Percentiles rank a stretch among this genome's conserved stretches.
These are phyloP conservation scores for Skeletonema potamos DNA, from an alignment of 108 stramenopile genomes.

Conservation along the genomic window DNA sequence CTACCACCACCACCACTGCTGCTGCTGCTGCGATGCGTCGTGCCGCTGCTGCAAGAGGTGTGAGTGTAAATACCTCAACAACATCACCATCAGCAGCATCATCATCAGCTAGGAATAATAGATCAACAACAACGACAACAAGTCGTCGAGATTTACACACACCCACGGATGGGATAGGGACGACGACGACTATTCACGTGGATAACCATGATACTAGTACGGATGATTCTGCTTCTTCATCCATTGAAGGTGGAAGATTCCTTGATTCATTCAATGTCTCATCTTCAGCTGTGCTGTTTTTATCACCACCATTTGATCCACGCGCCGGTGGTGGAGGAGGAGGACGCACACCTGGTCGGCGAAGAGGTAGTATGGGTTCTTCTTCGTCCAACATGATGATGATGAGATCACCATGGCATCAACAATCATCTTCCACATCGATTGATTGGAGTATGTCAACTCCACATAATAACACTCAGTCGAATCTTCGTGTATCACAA, in stretches of 20 bases:
- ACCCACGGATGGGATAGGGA: neutral
- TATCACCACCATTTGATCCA: slow-evolving; percentile 24
- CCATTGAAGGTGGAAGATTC: neutral
- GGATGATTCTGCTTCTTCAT: neutral
- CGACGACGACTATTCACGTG: neutral
- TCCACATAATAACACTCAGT: neutral
- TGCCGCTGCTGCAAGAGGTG: neutral
- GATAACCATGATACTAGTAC: neutral
- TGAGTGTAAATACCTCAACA: too few relatives aligned
- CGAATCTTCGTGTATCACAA: neutral
- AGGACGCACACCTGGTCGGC: neutral
- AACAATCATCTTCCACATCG: neutral
- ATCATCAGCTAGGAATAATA: neutral
- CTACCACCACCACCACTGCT: too few relatives aligned
- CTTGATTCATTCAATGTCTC: slow-evolving; percentile 6
- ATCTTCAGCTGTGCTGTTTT: neutral
- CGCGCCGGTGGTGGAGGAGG: slow-evolving; percentile 13
- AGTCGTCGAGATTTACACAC: neutral
- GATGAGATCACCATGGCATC: neutral
- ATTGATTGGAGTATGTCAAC: neutral
- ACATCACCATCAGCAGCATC: too few relatives aligned
- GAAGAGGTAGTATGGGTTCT: neutral
- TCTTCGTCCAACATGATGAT: neutral
- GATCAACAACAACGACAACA: neutral
- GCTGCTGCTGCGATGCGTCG: too few relatives aligned